Conservation (phyloP, 192 early-diverging fungal species). For the Kickxella alabastrina region DNA sequence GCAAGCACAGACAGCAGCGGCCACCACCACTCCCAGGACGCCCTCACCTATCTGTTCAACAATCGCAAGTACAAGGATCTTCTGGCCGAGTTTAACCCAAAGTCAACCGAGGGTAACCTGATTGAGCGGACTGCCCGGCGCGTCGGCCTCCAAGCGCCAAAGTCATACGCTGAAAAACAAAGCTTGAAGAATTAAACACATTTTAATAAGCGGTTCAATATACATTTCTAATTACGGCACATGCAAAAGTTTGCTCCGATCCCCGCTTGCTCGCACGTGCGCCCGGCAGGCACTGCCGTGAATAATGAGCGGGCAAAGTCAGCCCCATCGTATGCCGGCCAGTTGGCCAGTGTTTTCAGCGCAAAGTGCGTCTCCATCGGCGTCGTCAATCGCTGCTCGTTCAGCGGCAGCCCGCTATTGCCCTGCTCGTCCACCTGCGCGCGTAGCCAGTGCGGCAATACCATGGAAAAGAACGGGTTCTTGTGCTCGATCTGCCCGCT, state of each 20-base stretch:
- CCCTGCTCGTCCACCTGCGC: conserved; percentile 17
- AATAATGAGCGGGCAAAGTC: conserved; percentile 4
- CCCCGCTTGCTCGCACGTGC: conserved; percentile 5
- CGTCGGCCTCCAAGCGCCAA: conserved; percentile 31
- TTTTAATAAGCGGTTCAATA: not conserved
- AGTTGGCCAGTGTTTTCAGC: conserved; percentile 28
- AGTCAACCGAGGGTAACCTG: conserved; percentile 27
- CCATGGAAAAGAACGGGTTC: conserved; percentile 39
- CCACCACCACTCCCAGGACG: conserved; percentile 12
- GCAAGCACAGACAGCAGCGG: not conserved
- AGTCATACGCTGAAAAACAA: conserved; percentile 9
- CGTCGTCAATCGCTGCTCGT: conserved; percentile 34
- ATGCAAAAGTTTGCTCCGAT: conserved; percentile 4
- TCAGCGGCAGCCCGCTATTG: conserved; percentile 19
- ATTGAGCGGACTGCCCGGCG: conserved; percentile 33
- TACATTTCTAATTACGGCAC: not conserved
- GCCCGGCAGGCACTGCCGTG: not conserved
- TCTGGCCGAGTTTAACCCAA: conserved; percentile 25
- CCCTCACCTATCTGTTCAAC: conserved; percentile 27
- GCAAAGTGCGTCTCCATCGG: conserved; percentile 33
- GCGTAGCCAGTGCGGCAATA: conserved; percentile 26
- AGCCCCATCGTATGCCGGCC: not conserved
- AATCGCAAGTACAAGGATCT: conserved; percentile 30
- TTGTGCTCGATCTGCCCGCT: conserved; percentile 45
- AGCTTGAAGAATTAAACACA: not conserved